Percentiles rank a stretch among this genome's conserved stretches.
phyloP scores from a whole-genome alignment of 2,329 filamentous ascomycete genomes.

The Tolypocladium ophioglossoides region DNA sequence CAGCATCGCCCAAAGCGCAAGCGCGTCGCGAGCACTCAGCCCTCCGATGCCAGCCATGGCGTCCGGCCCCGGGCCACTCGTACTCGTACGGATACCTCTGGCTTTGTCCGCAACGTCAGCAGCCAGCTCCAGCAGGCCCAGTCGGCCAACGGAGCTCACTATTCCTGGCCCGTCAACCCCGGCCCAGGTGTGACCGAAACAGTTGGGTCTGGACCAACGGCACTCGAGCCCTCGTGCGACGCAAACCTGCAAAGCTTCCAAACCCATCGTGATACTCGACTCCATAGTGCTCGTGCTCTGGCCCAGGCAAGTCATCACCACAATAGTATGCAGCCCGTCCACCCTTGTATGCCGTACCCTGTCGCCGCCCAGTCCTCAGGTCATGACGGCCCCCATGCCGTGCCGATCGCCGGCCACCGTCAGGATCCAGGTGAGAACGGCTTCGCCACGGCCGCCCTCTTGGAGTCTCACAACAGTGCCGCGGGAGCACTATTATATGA shows the following conservation, averaged over 20 bases:
- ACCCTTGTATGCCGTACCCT: background rate
- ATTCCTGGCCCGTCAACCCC: slow-evolving; percentile 1
- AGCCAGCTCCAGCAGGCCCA: background rate
- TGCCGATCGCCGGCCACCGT: slow-evolving; percentile 2
- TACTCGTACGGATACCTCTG: background rate
- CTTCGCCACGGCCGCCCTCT: background rate
- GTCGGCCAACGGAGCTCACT: background rate
- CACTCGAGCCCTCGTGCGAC: slow-evolving; percentile 1
- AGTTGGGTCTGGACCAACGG: background rate
- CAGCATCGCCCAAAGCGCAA: background rate
- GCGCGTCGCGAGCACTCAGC: background rate
- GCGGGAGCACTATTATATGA: background rate
- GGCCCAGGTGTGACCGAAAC: slow-evolving; percentile 2
- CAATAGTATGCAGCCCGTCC: background rate
- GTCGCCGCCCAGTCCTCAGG: slow-evolving; percentile 1
- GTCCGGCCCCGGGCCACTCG: too few relatives aligned
- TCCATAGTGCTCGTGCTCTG: background rate
- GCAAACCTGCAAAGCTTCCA: background rate
- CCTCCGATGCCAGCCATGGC: background rate
- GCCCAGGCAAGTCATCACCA: background rate
- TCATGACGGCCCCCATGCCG: background rate
- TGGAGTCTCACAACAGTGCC: background rate
- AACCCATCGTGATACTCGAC: slow-evolving; percentile 2
- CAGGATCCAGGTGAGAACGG: background rate
- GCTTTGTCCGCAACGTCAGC: background rate